Conservation (phyloP, 495 filamentous ascomycete species). For the Haplographium delicatum region DNA sequence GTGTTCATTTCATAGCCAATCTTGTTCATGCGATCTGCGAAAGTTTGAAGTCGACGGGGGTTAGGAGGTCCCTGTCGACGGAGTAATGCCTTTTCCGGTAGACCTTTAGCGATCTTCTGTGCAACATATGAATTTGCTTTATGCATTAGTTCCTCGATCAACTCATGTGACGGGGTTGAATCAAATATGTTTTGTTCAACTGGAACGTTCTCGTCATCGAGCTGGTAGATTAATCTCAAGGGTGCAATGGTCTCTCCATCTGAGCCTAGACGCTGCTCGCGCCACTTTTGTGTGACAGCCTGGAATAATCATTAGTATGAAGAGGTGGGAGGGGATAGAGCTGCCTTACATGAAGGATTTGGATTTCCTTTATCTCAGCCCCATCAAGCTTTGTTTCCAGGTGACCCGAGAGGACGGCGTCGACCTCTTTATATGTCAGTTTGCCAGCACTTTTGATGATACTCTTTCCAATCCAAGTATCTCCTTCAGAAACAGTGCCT, state of each 20-base stretch:
- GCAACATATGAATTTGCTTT: conserved; percentile 88
- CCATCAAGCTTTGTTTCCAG: conserved; percentile 52
- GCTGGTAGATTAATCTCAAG: conserved; percentile 80
- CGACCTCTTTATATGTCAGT: conserved; percentile 77
- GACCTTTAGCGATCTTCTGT: conserved; percentile 67
- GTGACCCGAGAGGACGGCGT: conserved; percentile 64
- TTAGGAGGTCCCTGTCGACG: conserved; percentile 83
- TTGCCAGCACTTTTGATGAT: conserved; percentile 87
- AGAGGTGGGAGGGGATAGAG: too few relatives aligned
- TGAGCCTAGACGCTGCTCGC: conserved; percentile 76
- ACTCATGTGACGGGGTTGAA: conserved; percentile 79
- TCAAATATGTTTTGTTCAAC: conserved; percentile 96
- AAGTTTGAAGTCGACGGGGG: conserved; percentile 78
- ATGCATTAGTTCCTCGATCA: conserved; percentile 90
- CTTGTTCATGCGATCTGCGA: conserved; percentile 87
- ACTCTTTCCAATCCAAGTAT: conserved; percentile 90
- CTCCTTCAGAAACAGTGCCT: conserved; percentile 71
- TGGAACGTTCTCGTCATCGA: conserved; percentile 98
- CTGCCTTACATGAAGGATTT: conserved; percentile 53
- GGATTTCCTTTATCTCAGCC: conserved; percentile 63
- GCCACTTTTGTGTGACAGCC: conserved; percentile 79
- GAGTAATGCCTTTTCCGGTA: conserved; percentile 90
- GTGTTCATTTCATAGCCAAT: conserved; percentile 86
- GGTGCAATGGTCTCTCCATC: conserved; percentile 72
- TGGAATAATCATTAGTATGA: conserved; percentile 1